Conservation (phyloP, 1,139 yeast species). For the Protomyces inouyei region DNA sequence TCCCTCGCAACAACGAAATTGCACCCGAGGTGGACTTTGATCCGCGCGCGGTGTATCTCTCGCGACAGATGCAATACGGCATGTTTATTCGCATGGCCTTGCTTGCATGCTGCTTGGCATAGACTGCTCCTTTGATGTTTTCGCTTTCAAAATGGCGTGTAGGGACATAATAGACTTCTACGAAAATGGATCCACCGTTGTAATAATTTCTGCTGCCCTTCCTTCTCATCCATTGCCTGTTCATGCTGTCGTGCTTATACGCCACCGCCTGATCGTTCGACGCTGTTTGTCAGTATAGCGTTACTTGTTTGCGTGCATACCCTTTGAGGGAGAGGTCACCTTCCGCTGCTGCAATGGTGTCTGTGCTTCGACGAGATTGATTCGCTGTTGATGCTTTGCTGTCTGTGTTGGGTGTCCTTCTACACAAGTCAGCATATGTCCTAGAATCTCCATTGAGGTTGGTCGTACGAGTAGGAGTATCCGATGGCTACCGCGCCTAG, state of each 20-base stretch:
- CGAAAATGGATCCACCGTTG: neutral
- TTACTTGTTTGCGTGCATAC: neutral
- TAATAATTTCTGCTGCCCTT: no score
- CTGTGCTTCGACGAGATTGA: slow-evolving; percentile 9
- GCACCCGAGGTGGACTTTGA: slow-evolving; percentile 98
- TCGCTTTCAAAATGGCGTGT: no score
- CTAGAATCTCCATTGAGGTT: neutral
- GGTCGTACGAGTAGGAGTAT: neutral
- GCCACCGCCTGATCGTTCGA: slow-evolving; percentile 22
- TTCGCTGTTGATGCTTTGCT: slow-evolving; percentile 23
- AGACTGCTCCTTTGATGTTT: neutral
- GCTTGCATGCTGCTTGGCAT: slow-evolving; percentile 87
- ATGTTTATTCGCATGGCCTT: slow-evolving; percentile 97
- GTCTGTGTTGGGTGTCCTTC: slow-evolving; percentile 16
- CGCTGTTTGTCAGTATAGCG: neutral
- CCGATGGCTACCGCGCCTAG: neutral
- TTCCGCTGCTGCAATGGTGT: neutral
- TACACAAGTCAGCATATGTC: neutral
- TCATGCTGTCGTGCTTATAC: neutral
- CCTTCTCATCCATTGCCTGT: neutral
- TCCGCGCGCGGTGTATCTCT: slow-evolving; percentile 43
- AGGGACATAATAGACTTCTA: neutral
- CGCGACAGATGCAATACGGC: slow-evolving; percentile 76
- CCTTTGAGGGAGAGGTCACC: slow-evolving; percentile 21
- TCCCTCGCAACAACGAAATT: slow-evolving; percentile 94